These are phyloP conservation scores for Coemansia sp. DNA, from an alignment of 192 early-diverging fungal genomes.

Conservation along the genomic window DNA sequence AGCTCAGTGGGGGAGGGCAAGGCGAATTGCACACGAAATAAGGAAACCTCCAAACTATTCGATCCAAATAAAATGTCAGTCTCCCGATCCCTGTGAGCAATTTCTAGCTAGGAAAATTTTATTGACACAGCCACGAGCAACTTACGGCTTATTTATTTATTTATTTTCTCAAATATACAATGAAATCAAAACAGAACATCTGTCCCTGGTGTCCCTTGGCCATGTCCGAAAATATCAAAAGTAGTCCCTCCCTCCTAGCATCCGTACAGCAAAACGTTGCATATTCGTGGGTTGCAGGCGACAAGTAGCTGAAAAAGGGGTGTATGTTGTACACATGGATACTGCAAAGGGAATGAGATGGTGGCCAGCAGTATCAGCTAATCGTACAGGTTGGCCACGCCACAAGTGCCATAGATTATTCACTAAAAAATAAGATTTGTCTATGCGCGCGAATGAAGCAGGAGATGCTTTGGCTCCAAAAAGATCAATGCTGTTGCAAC, in stretches of 20 bases:
- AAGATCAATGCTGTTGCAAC: background rate
- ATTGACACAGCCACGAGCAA: no score
- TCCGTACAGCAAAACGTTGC: background rate
- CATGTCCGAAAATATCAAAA: background rate
- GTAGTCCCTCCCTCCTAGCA: background rate
- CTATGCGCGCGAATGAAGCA: background rate
- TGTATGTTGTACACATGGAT: no score
- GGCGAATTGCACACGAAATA: no score
- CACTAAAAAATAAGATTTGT: background rate
- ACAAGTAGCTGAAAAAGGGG: background rate
- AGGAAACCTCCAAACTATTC: no score
- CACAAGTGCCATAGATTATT: background rate
- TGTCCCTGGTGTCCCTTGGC: background rate
- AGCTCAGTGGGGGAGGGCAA: no score
- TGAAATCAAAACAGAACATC: background rate
- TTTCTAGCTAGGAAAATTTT: no score
- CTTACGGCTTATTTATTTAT: no score
- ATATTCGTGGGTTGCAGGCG: background rate
- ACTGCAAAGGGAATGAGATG: background rate
- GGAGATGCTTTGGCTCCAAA: background rate
- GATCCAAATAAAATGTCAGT: no score
- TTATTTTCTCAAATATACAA: background rate
- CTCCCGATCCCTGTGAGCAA: no score
- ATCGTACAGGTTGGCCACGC: background rate
- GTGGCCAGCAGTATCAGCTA: background rate